Base-by-base conservation (phyloP, 2,329 filamentous ascomycete species). In the Neonectria neomacrospora region DNA sequence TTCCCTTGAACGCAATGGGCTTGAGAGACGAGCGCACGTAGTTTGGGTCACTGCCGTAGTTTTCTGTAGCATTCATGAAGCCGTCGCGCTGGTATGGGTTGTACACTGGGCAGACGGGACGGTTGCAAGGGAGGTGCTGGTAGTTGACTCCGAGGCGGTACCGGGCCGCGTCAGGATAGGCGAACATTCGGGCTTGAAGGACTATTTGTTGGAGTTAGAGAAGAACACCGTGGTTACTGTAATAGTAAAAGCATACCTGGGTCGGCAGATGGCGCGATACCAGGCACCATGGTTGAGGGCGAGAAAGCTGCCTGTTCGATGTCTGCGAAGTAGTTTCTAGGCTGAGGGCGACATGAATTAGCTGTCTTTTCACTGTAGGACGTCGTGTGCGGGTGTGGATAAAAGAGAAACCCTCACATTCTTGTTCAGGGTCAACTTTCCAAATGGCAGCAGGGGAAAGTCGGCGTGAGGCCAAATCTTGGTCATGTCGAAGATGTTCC, bases 271-370 rank as follows among this genome's bases (percentile, higher is more conserved):
- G 87, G 83, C 48, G 84, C 88, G 55, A 89, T 82, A 5, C 90
- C 89, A 0, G 88, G 88, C 0, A 91, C 87, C 78, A 91, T 81
- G 64, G 85, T 88, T 0, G 85, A 86, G 0, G 90, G 89, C 0
- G 86, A 88, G 73, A 91, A 92, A 2, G 87, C 86, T 0, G 86
- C 85, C 75, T 91, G 89, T 74, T 92, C 89, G 58, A 91, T 86
- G 69, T 93, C 90, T 58, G 85, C 82, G 71, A 91, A 91, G 79
- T 91, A 91, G 77, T 92, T 91, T 57, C 85, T 77, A 1, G 68
- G 67, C 69, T 71, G 2, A 8, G 1, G 1, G 5, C 1, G 3
- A 5, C 14, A 37, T 16, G 32, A 5, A 16, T 37, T 7, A 37
- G 6, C 6, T 37, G 12, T n/a, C 34, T 37, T 8, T 37, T 37